Conservation (phyloP, 2,329 filamentous ascomycete genomes). For the Tolypocladium cylindrosporum region DNA sequence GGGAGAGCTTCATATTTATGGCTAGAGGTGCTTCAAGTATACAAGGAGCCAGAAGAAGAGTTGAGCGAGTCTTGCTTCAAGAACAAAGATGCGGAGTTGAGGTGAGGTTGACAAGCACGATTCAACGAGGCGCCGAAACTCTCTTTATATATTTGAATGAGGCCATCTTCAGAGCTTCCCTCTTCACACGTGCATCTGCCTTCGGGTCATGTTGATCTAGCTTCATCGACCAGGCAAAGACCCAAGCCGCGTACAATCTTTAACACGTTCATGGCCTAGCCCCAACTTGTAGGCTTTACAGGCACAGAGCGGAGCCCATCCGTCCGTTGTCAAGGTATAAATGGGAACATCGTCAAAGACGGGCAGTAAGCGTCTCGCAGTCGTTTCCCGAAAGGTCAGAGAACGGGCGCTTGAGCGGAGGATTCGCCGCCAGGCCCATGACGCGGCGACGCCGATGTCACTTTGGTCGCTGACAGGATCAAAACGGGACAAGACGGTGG, state of each 20-base stretch:
- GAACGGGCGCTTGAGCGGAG: not conserved
- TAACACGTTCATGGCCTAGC: too few relatives aligned
- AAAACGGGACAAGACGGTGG: not conserved
- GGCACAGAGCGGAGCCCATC: not conserved
- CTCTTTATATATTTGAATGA: not conserved
- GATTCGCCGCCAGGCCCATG: not conserved
- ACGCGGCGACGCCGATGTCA: not conserved
- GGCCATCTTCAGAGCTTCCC: too few relatives aligned
- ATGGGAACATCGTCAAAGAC: not conserved
- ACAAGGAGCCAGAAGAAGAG: not conserved
- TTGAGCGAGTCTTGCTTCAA: not conserved
- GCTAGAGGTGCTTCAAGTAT: not conserved
- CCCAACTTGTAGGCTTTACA: not conserved
- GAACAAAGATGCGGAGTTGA: not conserved
- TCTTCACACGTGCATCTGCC: not conserved
- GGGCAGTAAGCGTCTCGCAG: not conserved
- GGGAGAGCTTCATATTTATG: not conserved
- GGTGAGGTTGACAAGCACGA: not conserved
- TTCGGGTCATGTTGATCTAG: not conserved
- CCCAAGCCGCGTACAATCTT: not conserved
- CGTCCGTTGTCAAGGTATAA: not conserved
- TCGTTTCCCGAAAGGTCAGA: not conserved
- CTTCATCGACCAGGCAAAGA: not conserved
- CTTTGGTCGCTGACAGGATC: not conserved
- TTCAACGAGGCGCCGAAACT: not conserved